Conservation (phyloP, 371 early-diverging fungal species). For the Mortierella sp. region DNA sequence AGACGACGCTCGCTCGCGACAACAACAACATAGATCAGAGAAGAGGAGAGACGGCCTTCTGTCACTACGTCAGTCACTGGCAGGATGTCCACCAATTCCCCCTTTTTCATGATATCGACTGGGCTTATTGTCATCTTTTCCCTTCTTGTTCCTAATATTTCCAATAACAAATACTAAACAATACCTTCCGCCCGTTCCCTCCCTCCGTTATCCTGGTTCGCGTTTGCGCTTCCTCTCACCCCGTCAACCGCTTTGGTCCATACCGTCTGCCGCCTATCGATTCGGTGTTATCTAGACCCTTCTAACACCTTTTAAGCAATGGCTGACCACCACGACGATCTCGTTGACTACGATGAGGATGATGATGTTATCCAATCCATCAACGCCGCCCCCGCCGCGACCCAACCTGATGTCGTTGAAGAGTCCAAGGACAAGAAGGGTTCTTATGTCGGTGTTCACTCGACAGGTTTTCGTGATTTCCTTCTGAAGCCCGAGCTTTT, state of each 20-base stretch:
- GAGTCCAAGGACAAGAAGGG: slow-evolving; percentile 94
- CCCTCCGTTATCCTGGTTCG: slow-evolving; percentile 2
- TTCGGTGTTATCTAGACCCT: not conserved
- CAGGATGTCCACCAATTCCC: not conserved
- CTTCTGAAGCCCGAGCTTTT: slow-evolving; percentile 95
- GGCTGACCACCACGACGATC: slow-evolving; percentile 86
- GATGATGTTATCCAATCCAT: slow-evolving; percentile 63
- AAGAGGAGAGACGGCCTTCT: not conserved
- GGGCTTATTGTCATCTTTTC: not conserved
- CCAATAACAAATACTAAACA: slow-evolving; percentile 37
- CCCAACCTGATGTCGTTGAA: slow-evolving; percentile 55
- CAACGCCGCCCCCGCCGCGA: slow-evolving; percentile 54
- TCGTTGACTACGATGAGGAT: slow-evolving; percentile 96
- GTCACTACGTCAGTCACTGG: not conserved
- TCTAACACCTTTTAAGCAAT: slow-evolving; percentile 24
- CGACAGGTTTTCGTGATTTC: slow-evolving; percentile 99
- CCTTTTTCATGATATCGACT: not conserved
- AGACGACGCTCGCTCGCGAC: not conserved
- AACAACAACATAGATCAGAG: not conserved
- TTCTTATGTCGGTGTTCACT: slow-evolving; percentile 96
- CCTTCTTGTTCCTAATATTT: slow-evolving; percentile 4
- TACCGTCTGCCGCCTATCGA: not conserved
- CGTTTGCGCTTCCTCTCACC: slow-evolving; percentile 3
- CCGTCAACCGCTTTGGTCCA: not conserved
- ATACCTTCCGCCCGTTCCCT: slow-evolving; percentile 14